Percentiles rank a stretch among this genome's conserved stretches.
phyloP scores from a whole-genome alignment of 129 eudicot genomes.

The Tagetes erecta region DNA sequence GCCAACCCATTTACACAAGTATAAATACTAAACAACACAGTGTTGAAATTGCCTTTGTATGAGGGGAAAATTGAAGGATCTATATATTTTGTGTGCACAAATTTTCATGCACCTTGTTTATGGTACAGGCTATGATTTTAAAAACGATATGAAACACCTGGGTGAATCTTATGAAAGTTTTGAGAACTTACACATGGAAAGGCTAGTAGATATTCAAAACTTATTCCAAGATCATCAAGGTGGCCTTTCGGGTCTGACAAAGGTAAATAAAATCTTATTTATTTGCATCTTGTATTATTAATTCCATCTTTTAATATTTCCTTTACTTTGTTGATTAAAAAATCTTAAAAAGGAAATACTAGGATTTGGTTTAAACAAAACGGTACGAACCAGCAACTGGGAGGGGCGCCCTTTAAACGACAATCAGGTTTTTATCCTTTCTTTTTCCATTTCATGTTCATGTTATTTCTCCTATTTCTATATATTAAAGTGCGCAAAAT shows the following conservation, averaged over 20 bases:
- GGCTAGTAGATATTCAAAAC: constrained; percentile 93
- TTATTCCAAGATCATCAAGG: constrained; percentile 78
- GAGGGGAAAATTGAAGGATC: not conserved
- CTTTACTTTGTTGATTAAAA: constrained; percentile 3
- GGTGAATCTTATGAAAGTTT: constrained; percentile 65
- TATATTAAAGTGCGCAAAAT: not conserved
- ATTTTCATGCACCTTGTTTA: constrained; percentile 1
- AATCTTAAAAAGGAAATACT: constrained; percentile 58
- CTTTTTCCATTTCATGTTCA: not conserved
- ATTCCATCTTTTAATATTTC: not conserved
- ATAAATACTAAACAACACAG: too few relatives aligned
- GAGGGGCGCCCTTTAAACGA: constrained; percentile 85
- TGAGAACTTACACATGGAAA: constrained; percentile 81
- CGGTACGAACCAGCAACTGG: constrained; percentile 94
- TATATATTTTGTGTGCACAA: not conserved
- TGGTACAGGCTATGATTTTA: constrained; percentile 79
- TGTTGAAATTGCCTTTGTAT: too few relatives aligned
- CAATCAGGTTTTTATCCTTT: constrained; percentile 51
- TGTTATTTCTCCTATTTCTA: not conserved
- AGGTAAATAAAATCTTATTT: constrained; percentile 45
- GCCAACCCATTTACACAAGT: too few relatives aligned
- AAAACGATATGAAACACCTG: constrained; percentile 80
- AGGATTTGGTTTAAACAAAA: constrained; percentile 87
- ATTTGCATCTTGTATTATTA: not conserved
- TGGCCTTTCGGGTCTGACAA: constrained; percentile 84